A percentile compares a stretch with the other conserved stretches of the same genome.
Conservation (phyloP, 192 early-diverging fungal species). For the Entophlyctis helioformis region DNA sequence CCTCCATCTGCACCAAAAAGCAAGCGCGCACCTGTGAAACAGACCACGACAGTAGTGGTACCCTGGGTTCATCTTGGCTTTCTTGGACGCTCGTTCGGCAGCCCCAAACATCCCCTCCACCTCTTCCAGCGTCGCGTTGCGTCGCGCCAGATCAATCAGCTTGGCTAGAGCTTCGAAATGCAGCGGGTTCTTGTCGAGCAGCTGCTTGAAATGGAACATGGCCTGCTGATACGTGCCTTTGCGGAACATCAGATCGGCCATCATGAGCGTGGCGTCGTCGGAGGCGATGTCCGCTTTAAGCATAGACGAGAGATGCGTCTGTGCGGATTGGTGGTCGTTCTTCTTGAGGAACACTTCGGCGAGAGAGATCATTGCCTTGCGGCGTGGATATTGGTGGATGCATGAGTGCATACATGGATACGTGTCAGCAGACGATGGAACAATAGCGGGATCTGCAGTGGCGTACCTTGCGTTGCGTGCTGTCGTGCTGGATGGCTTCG, state of each 20-base stretch:
- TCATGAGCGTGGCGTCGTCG: slow-evolving; percentile 32
- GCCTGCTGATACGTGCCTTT: slow-evolving; percentile 23
- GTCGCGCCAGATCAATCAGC: slow-evolving; percentile 30
- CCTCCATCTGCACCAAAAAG: not conserved
- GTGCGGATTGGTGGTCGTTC: slow-evolving; percentile 28
- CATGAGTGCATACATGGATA: not conserved
- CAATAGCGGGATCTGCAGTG: not conserved
- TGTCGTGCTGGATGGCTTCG: slow-evolving; percentile 29
- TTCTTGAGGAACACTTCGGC: slow-evolving; percentile 18
- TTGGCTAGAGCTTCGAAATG: slow-evolving; percentile 22
- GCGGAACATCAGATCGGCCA: slow-evolving; percentile 35
- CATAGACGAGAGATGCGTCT: slow-evolving; percentile 26
- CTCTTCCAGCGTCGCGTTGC: slow-evolving; percentile 31
- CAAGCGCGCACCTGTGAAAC: slow-evolving; percentile 17
- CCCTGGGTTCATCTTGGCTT: slow-evolving; percentile 25
- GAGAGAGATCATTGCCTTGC: slow-evolving; percentile 24
- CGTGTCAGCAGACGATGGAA: not conserved
- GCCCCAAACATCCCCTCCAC: slow-evolving; percentile 17
- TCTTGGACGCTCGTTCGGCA: slow-evolving; percentile 17
- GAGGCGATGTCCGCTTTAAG: slow-evolving; percentile 17
- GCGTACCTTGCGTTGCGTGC: no score
- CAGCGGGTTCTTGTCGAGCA: slow-evolving; percentile 25
- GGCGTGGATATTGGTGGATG: no score
- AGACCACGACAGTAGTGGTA: slow-evolving; percentile 42
- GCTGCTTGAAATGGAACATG: slow-evolving; percentile 22